A percentile compares a stretch with the other conserved stretches of the same genome.
phyloP scores from a whole-genome alignment of 129 eudicot genomes.

The Erigeron canadensis region DNA sequence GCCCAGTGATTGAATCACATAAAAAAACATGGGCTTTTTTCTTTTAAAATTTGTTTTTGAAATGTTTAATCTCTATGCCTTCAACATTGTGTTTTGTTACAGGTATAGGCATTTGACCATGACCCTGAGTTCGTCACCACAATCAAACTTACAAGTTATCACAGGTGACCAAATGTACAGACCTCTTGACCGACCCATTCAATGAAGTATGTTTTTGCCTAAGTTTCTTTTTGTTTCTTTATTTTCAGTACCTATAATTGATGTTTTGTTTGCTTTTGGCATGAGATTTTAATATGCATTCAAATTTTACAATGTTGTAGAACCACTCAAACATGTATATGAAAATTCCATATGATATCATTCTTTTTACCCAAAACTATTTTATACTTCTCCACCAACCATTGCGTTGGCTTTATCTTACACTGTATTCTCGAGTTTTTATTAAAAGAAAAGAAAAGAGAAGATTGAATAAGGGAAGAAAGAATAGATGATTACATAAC shows the following conservation, averaged over 20 bases:
- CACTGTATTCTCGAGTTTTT: no score
- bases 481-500: no score
- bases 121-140: slow-evolving; percentile 29
- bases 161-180: slow-evolving; percentile 62
- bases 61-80: neutral
- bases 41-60: neutral
- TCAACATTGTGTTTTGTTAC: slow-evolving; percentile 13
- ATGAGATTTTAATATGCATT: neutral
- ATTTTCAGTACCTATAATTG: neutral
- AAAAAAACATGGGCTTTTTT: slow-evolving; percentile 33
- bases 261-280: neutral
- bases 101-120: slow-evolving; percentile 54
- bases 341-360: no score
- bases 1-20: no score
- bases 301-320: neutral
- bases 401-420: no score
- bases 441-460: no score
- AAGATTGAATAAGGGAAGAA: no score
- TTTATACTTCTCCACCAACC: no score
- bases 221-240: neutral
- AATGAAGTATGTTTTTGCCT: slow-evolving; percentile 52
- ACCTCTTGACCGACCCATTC: slow-evolving; percentile 55
- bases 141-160: slow-evolving; percentile 42
- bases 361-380: no score
- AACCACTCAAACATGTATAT: slow-evolving; percentile 1